Evolutionary conservation across 31 red algal species (phyloP), one percentile per base, ranked within the genome.

Genomic region (Endocladia muricata): DNA sequence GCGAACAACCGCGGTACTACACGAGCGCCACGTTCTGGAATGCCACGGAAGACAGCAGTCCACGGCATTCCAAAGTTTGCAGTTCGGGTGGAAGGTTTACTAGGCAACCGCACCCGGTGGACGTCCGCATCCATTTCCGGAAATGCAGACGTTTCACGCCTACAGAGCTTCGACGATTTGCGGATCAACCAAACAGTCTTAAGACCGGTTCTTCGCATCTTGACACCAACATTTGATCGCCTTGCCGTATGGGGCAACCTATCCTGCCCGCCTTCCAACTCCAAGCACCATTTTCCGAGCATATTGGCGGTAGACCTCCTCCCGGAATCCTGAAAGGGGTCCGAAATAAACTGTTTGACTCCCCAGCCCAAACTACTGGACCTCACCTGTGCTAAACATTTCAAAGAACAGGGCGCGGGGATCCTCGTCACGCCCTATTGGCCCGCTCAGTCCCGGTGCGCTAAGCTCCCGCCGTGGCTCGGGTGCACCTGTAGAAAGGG

Each of bases 331-430:
- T 49, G 44, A 19, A 19, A 19, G 44, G 11, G 8, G 19, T 49
- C 44, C 8, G 44, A 49, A 67, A 33, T 32, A 26, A 67, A 67
- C 61, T 67, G 21, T 37, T 67, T 26, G 61, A 67, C 34, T 35
- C 61, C 61, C 4, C 61, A 0, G 3, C 23, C 39, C 19, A 67
- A 67, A 67, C 23, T 67, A 19, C 3, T 67, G 3, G 0, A 26
- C 26, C 28, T 67, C 3, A 0, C 34, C 19, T 26, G 32, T 19
- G 33, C 25, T 35, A 72, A 25, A 49, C 26, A 30, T 15, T 44
- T 72, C 21, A 15, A 51, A 9, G 36, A 72, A 72, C 22, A 21
- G 9, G 37, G 0, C 36, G 0, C 3, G 3, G 0, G 1, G 13
- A 49, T 4, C 41, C 7, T 51, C 26, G 61, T 67, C 23, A 67